Base-by-base conservation (phyloP, 2,329 filamentous ascomycete species). In the Colletotrichum phormii region DNA sequence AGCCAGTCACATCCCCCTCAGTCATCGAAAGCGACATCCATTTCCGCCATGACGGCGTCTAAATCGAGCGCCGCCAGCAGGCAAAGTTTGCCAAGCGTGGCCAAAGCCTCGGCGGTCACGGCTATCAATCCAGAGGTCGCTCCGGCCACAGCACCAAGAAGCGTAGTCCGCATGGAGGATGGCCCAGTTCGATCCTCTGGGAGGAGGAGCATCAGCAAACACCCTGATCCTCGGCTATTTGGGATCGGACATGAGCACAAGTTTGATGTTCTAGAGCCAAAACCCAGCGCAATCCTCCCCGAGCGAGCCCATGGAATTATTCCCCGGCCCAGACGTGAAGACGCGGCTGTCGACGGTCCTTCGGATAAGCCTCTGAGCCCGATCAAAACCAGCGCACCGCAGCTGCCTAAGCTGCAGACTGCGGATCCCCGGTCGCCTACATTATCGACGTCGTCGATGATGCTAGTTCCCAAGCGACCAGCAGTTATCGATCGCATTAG, bases 401-500 rank as follows among this genome's bases (percentile, higher is more conserved):
- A 79, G 22, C 75, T 80, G n/a, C 77, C 82, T 2, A 75, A 81
- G 7, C 72, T 83, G 5, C 84, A 86, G 63, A 81, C 80, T 11
- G 55, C 67, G 24, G 61, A 59, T n/a, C 77, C 79, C 9, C 80
- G 80, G 73, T 75, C 77, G n/a, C 79, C 81, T 49, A 82, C 76
- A 29, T 76, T 78, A 22, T 84, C 83, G 9, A 76, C 78, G 15
- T 82, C 84, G 4, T 81, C 82, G 4, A 72, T 84, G 65, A 72
- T 83, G 9, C 84, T 86, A 8, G 76, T 82, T 49, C 78, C 83
- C 74, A 80, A 86, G 79, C 81, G 85, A 73, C 83, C 90, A 1
- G 84, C 86, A 2, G 85, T 90, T 5, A 89, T 90, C 67, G 86
- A 89, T 76, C 87, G 87, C n/a, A 88, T 90, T 59, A 87, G 83